Conservation (phyloP, 129 eudicot genomes). For the Arctium minus region DNA sequence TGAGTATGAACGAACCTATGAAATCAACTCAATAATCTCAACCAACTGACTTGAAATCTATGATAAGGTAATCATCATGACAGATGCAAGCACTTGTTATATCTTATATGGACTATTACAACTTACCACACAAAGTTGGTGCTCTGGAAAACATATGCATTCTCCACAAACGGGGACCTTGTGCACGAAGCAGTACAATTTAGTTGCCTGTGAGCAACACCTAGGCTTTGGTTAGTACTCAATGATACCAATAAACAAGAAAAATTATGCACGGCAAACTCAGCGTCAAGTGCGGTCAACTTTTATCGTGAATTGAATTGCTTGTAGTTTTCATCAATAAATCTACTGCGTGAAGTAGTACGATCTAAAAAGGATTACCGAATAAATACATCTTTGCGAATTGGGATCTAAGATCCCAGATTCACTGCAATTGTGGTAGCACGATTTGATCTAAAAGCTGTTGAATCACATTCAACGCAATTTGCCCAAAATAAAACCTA, state of each 20-base stretch:
- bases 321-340: neutral
- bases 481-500: neutral
- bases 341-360: neutral
- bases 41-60: slow-evolving; percentile 1
- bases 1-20: slow-evolving; percentile 84
- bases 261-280: neutral
- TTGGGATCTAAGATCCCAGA: slow-evolving; percentile 27
- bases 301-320: neutral
- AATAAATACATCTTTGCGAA: neutral
- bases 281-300: neutral
- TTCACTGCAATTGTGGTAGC: slow-evolving; percentile 10
- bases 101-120: neutral
- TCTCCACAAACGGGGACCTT: slow-evolving; percentile 98
- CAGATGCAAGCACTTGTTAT: neutral
- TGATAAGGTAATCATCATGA: neutral
- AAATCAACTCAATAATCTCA: slow-evolving; percentile 6
- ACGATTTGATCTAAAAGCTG: slow-evolving; percentile 40
- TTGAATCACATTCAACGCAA: neutral
- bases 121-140: slow-evolving; percentile 85
- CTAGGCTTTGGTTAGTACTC: slow-evolving; percentile 1
- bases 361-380: neutral
- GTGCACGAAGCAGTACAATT: slow-evolving; percentile 96
- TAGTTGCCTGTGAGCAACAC: slow-evolving; percentile 73
- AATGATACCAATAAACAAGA: neutral
- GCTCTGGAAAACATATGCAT: slow-evolving; percentile 96